Base-by-base conservation (phyloP, 768 basidiomycete genomes). In the Collybia mongolica region DNA sequence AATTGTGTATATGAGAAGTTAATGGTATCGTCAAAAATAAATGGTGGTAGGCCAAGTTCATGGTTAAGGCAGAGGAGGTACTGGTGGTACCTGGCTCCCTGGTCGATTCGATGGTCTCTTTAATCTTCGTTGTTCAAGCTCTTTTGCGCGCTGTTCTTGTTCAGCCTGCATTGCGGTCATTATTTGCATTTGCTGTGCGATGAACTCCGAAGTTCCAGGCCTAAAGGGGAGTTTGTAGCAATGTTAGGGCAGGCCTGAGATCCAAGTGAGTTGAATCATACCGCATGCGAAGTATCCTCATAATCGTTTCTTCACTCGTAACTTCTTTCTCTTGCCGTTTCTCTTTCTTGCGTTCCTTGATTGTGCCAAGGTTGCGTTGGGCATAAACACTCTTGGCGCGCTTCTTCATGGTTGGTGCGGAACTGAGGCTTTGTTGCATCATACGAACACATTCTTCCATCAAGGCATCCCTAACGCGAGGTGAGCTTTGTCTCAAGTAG, bases 381-480 rank as follows among this genome's bases (percentile, higher is more conserved):
- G 84, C 75, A 56, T 93, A 90, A 17, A 99, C 90, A 53, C 91
- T 93, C 79, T 98, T 98, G 2, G 85, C 88, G 8, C 93, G 86
- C 66, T 90, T 91, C 75, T 90, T 90, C 57, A 90, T 75, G 8
- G 88, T 81, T 6, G 90, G 83, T 1, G 85, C 77, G 4, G 81
- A 77, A 12, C 88, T 81, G 29, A 98, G 72, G 9, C 80, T 88
- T 58, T 92, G 87, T 61, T 96, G 94, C 85, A 96, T 94, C 75
- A 93, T 89, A 6, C 90, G 84, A 17, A 97, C 93, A 57, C 93
- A 97, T 71, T 97, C 94, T 67, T 97, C 90, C 88, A 92, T 94
- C 24, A 92, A 70, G 9, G 82, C 83, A 63, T 91, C 90, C 36
- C 90, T 91, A 56, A 18, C 48, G 46, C 4, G 18, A 26, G 22